phyloP scores from a whole-genome alignment of 208 protist genomes.

The Leishmania amazonensis region DNA sequence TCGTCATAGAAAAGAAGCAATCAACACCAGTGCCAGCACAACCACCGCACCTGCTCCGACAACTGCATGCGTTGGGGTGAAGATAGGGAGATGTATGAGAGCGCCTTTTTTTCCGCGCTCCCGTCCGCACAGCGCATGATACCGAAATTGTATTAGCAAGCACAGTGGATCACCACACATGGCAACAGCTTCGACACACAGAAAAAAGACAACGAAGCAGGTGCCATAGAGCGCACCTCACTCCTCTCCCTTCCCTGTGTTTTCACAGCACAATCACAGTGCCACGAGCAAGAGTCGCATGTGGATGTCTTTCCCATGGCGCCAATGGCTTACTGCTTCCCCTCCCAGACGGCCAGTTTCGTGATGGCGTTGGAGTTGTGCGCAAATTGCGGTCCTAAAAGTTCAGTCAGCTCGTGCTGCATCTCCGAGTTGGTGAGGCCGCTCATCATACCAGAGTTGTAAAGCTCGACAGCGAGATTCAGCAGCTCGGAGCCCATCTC shows the following conservation, averaged over 20 bases:
- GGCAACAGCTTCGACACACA: not conserved
- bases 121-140: not conserved
- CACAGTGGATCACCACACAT: not conserved
- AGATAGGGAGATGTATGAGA: slow-evolving; percentile 1
- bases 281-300: not conserved
- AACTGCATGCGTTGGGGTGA: slow-evolving; percentile 8
- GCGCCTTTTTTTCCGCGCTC: not conserved
- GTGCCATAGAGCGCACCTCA: not conserved
- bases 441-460: slow-evolving; percentile 64
- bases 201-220: not conserved
- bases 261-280: not conserved
- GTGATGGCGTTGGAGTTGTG: slow-evolving; percentile 87
- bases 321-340: slow-evolving; percentile 61
- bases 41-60: not conserved
- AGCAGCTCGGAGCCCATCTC: slow-evolving; percentile 72
- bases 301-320: not conserved
- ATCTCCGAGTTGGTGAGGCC: slow-evolving; percentile 70
- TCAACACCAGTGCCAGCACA: not conserved
- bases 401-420: slow-evolving; percentile 65
- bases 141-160: not conserved
- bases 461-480: slow-evolving; percentile 73
- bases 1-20: not conserved
- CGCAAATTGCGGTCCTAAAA: slow-evolving; percentile 64
- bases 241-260: not conserved
- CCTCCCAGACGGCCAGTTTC: slow-evolving; percentile 81